phyloP scores from a whole-genome alignment of 306 rosid species.

The Casuarina glauca region DNA sequence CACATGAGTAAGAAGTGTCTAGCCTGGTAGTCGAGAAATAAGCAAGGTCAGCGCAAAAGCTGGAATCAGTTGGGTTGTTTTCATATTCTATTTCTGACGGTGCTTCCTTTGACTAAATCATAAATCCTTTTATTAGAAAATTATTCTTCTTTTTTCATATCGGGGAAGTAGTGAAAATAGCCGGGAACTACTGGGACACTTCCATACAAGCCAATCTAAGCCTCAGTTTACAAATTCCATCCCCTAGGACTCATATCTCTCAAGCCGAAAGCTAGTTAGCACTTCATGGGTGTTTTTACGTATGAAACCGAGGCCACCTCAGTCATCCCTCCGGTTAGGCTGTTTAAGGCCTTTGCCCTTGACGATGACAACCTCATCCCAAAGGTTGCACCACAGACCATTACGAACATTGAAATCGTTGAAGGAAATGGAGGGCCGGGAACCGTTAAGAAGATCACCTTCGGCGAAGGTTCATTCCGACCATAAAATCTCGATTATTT shows the following conservation, averaged over 20 bases:
- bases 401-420: conserved; percentile 27
- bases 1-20: too few relatives aligned
- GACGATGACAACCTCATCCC: conserved; percentile 34
- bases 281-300: conserved; percentile 41
- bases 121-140: too few relatives aligned
- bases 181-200: too few relatives aligned
- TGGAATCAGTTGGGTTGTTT: too few relatives aligned
- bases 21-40: too few relatives aligned
- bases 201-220: too few relatives aligned
- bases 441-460: conserved; percentile 36
- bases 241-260: background rate
- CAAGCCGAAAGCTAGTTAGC: background rate
- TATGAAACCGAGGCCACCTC: conserved; percentile 22
- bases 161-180: too few relatives aligned
- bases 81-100: too few relatives aligned
- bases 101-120: too few relatives aligned
- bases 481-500: background rate
- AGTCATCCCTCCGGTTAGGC: conserved; percentile 22
- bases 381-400: conserved; percentile 10
- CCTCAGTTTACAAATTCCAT: background rate
- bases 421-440: conserved; percentile 47
- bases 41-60: too few relatives aligned
- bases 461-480: conserved; percentile 18
- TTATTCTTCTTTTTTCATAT: too few relatives aligned
- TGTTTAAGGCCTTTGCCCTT: conserved; percentile 28